A percentile compares a stretch with the other conserved stretches of the same genome.
phyloP scores from a whole-genome alignment of 768 basidiomycete genomes.

The Hygrophoropsis aurantiaca region DNA sequence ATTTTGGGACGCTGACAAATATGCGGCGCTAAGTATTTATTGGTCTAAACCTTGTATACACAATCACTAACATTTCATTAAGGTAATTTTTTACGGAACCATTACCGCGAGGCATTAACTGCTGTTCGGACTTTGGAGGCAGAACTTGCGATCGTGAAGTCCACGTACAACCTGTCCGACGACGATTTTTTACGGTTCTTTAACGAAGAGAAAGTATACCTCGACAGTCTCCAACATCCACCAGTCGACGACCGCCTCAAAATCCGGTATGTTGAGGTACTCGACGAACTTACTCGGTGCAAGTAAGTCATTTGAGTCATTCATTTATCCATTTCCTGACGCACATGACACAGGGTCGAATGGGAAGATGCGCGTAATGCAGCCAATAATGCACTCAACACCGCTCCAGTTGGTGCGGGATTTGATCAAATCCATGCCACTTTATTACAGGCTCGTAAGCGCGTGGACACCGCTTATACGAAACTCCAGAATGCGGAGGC shows the following conservation, averaged over 20 bases:
- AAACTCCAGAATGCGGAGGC: conserved; percentile 2
- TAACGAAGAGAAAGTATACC: background rate
- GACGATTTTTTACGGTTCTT: background rate
- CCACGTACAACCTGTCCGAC: background rate
- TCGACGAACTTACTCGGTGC: background rate
- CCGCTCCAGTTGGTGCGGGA: background rate
- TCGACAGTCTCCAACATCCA: background rate
- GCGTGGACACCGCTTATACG: background rate
- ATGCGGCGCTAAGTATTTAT: conserved; percentile 3
- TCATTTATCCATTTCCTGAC: background rate
- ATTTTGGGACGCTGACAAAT: conserved; percentile 9
- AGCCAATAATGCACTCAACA: background rate
- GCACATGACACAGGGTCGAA: background rate
- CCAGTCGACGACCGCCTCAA: background rate
- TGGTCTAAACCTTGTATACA: too few relatives aligned
- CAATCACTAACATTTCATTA: background rate
- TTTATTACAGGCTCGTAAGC: background rate
- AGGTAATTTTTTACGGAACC: conserved; percentile 3
- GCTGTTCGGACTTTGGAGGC: background rate
- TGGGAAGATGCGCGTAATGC: background rate
- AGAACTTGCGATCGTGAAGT: background rate
- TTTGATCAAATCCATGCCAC: background rate
- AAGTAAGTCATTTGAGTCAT: background rate
- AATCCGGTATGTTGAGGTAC: background rate
- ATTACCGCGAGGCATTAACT: background rate